These are phyloP conservation scores for Botrytis paeoniae DNA, from an alignment of 2,329 filamentous ascomycete species.

Conservation along the genomic window DNA sequence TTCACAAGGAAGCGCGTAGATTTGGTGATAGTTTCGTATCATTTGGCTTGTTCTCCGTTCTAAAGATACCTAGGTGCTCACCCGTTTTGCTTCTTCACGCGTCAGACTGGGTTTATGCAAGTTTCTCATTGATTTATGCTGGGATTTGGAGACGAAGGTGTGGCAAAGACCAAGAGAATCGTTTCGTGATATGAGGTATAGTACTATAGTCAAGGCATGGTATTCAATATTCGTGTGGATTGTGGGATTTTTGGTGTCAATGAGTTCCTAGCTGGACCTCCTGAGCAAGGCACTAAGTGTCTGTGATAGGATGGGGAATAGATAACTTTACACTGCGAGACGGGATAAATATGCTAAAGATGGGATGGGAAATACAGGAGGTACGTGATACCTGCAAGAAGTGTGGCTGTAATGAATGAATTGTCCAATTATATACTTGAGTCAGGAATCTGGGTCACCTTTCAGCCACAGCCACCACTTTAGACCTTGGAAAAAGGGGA, in stretches of 20 bases:
- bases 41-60: background rate
- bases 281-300: background rate
- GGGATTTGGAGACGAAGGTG: background rate
- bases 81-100: background rate
- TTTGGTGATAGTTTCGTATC: constrained; percentile 7
- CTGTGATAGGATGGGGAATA: constrained; percentile 7
- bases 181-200: constrained; percentile 6
- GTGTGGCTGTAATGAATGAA: constrained; percentile 2
- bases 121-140: background rate
- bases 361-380: background rate
- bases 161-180: constrained; percentile 4
- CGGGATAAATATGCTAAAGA: background rate
- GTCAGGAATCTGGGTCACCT: background rate
- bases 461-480: constrained; percentile 6
- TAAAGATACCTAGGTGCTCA: background rate
- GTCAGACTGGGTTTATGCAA: background rate
- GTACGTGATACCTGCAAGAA: background rate
- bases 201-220: background rate
- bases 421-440: background rate
- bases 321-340: background rate
- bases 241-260: constrained; percentile 4
- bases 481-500: background rate
- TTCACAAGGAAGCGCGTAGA: background rate
- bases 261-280: background rate
- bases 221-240: constrained; percentile 1